These are phyloP conservation scores for Monosiga brevicollis DNA, from an alignment of 78 protist genomes.

Conservation along the genomic window DNA sequence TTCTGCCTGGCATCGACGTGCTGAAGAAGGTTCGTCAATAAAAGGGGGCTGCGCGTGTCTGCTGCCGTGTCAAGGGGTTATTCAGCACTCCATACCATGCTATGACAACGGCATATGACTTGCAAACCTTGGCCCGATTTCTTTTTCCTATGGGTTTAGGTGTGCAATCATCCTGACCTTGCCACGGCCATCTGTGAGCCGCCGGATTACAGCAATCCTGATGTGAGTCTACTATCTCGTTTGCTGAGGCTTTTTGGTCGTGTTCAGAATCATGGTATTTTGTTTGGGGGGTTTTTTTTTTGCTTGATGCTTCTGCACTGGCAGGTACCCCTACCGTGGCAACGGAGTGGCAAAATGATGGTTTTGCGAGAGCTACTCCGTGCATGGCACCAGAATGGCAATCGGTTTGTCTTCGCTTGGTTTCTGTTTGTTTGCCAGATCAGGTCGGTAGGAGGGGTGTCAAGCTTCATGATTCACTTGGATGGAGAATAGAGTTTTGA, in stretches of 20 bases:
- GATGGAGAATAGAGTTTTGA: constrained; percentile 18
- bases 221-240: no score
- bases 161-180: constrained; percentile 94
- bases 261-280: neutral
- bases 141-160: no score
- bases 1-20: constrained; percentile 52
- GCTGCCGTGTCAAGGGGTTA: neutral
- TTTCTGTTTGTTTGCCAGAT: neutral
- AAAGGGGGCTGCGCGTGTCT: no score
- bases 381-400: constrained; percentile 68
- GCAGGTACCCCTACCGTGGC: neutral
- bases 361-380: constrained; percentile 64
- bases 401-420: constrained; percentile 22
- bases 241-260: no score
- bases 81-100: neutral
- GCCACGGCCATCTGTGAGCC: neutral
- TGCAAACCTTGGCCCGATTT: no score
- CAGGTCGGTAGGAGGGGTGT: neutral
- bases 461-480: neutral
- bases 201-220: neutral
- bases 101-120: no score
- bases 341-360: constrained; percentile 64
- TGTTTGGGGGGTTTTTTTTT: neutral
- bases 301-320: neutral
- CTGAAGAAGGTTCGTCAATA: constrained; percentile 80